Conservation (phyloP, 371 early-diverging fungal genomes). For the Umbelopsis sp. region DNA sequence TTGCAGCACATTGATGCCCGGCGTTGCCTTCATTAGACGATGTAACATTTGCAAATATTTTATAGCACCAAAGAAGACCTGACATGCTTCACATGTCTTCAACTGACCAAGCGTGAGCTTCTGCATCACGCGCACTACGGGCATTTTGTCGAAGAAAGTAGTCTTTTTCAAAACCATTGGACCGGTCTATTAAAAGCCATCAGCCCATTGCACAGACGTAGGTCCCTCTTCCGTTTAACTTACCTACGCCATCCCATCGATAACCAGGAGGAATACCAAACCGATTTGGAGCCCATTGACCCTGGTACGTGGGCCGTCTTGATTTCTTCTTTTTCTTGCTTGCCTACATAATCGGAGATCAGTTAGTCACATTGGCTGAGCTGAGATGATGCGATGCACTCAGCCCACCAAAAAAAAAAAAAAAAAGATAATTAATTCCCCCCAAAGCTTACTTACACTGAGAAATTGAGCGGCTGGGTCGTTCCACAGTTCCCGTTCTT, state of each 20-base stretch:
- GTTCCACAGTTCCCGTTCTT: constrained; percentile 65
- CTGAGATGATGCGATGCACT: too few species aligned
- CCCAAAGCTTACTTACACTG: constrained; percentile 41
- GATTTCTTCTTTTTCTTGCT: constrained; percentile 35
- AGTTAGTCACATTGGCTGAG: neutral
- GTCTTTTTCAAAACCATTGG: constrained; percentile 83
- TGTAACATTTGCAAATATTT: too few species aligned
- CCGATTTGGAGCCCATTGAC: constrained; percentile 78
- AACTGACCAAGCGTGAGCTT: constrained; percentile 69
- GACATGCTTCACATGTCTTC: constrained; percentile 64
- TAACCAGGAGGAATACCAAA: constrained; percentile 86
- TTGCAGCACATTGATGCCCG: neutral
- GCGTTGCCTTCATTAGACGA: too few species aligned
- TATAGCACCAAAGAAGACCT: too few species aligned
- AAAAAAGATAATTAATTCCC: neutral
- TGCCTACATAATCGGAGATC: constrained; percentile 3
- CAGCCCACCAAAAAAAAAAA: neutral
- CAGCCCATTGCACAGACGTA: neutral
- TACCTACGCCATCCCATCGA: constrained; percentile 88
- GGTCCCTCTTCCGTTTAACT: neutral
- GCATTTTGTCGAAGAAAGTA: constrained; percentile 56
- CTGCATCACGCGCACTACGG: constrained; percentile 47
- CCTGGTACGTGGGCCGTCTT: constrained; percentile 58
- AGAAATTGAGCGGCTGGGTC: constrained; percentile 72
- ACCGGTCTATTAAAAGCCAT: constrained; percentile 57